Evolutionary conservation across 2,329 filamentous ascomycete genomes (phyloP).

Genomic region (Ophiostoma fasciatum): DNA sequence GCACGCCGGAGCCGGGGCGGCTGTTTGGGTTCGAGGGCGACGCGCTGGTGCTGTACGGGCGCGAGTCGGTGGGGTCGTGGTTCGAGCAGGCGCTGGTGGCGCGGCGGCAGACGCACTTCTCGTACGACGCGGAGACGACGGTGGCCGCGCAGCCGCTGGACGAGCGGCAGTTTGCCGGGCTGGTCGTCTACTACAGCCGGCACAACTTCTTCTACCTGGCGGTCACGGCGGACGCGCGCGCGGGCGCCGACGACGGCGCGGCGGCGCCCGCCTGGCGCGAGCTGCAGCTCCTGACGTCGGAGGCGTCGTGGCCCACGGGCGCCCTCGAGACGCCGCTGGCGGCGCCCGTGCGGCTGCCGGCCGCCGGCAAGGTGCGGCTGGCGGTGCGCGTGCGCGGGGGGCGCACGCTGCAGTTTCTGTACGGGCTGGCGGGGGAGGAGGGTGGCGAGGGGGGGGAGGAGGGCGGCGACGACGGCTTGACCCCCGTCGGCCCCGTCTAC

Average conservation of each 20-base stretch:
- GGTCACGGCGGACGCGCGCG: constrained; percentile 32
- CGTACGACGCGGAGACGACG: constrained; percentile 76
- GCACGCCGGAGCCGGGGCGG: constrained; percentile 38
- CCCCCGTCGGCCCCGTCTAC: constrained; percentile 37
- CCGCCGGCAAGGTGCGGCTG: constrained; percentile 38
- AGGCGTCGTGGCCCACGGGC: constrained; percentile 39
- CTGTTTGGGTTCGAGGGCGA: constrained; percentile 28
- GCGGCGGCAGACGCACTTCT: constrained; percentile 46
- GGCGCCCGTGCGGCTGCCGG: constrained; percentile 32
- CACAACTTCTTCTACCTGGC: constrained; percentile 52
- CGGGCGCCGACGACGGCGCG: constrained; percentile 19
- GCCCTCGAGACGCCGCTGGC: constrained; percentile 27
- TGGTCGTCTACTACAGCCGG: constrained; percentile 47
- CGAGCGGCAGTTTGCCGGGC: constrained; percentile 44
- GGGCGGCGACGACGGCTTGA: constrained; percentile 18
- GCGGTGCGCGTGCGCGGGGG: constrained; percentile 38
- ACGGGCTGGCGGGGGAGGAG: constrained; percentile 25
- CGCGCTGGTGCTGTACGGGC: constrained; percentile 29
- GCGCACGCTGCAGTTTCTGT: constrained; percentile 38
- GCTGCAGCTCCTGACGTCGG: constrained; percentile 40
- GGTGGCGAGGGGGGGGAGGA: constrained; percentile 11
- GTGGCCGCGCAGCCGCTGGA: constrained; percentile 54
- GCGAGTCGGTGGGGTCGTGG: constrained; percentile 41
- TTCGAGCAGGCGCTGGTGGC: constrained; percentile 43
- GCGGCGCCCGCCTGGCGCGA: constrained; percentile 31